Evolutionary conservation across 345 rosid genomes (phyloP).

Genomic region (Linum lewisii): DNA sequence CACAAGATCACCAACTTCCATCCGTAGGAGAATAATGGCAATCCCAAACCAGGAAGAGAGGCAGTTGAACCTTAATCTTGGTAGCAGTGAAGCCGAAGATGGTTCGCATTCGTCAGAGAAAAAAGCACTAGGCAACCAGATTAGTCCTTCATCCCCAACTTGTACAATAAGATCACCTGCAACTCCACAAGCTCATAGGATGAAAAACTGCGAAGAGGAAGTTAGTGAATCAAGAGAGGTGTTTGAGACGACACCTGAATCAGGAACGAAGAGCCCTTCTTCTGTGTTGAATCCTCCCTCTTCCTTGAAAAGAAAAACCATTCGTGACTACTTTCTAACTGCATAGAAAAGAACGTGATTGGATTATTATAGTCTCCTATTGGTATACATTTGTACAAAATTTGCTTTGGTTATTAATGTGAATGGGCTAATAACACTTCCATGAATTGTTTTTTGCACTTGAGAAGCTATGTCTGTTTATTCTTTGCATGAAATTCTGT

Average conservation of each 20-base stretch:
- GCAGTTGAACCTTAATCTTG: neutral
- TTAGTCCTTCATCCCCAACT: conserved; percentile 14
- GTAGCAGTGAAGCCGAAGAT: neutral
- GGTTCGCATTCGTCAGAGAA: conserved; percentile 20
- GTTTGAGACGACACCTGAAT: conserved; percentile 52
- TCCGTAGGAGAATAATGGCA: conserved; percentile 67
- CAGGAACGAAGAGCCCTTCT: conserved; percentile 48
- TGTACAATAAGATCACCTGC: conserved; percentile 15
- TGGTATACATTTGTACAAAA: neutral
- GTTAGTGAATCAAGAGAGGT: conserved; percentile 26
- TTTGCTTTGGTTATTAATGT: too few relatives aligned
- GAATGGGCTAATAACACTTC: too few relatives aligned
- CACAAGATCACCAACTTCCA: conserved; percentile 33
- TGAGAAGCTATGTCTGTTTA: too few relatives aligned
- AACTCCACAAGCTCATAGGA: conserved; percentile 53
- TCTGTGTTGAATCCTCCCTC: conserved; percentile 84
- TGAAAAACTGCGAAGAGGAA: conserved; percentile 20
- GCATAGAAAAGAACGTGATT: conserved; percentile 6
- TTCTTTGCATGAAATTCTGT: too few relatives aligned
- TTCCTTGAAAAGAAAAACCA: conserved; percentile 73
- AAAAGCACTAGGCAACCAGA: conserved; percentile 9
- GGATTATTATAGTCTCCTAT: neutral
- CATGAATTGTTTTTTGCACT: too few relatives aligned
- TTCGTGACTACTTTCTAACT: conserved; percentile 71
- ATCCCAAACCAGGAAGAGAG: conserved; percentile 37